Evolutionary conservation across 371 early-diverging fungal species (phyloP), one percentile per base, ranked within the genome.

Genomic region (Syncephalastrum contaminatum): DNA sequence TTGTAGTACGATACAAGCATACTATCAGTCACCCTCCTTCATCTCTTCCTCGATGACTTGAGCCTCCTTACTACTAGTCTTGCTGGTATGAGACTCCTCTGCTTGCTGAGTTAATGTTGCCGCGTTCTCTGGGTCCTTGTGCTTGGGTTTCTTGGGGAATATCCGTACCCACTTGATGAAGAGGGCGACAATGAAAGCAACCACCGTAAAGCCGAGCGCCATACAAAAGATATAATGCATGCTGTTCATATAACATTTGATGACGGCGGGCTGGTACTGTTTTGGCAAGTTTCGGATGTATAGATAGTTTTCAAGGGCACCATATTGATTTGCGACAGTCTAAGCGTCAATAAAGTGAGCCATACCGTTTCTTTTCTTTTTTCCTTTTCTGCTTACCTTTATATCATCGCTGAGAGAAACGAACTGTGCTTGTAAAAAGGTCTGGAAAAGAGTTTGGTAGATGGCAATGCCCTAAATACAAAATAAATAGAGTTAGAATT

Each of bases 241-340:
- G 19, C 40, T 41, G 0, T 21, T 21, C 56, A 55, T 55, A 36
- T 55, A 55, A 1, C 75, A 73, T 43, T 76, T 60, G 42, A 87
- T 64, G 20, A 88, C 63, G 45, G 64, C 54, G 0, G 20, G 48
- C 45, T 75, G 77, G 18, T 72, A 8, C 2, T 70, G 69, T 5
- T 15, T 1, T 45, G 76, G 73, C 60, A 75, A 40, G 2, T 55
- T 40, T 4, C 56, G 53, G 14, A 75, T 63, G 19, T 43, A 58
- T 6, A 70, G 46, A 24, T 64, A 75, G 20, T 72, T 70, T 4
- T 51, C 18, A 30, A 64, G 52, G 7, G 75, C 70, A 18, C 63
- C 70, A 43, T 65, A 59, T 15, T 64, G 13, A 20, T 45, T 43
- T 39, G 72, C 75, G 8, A 27, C 16, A 3, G 53, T 51, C 21